Evolutionary conservation across 352 stramenopile species (phyloP).

Genomic region (Globisporangium mamillatum): DNA sequence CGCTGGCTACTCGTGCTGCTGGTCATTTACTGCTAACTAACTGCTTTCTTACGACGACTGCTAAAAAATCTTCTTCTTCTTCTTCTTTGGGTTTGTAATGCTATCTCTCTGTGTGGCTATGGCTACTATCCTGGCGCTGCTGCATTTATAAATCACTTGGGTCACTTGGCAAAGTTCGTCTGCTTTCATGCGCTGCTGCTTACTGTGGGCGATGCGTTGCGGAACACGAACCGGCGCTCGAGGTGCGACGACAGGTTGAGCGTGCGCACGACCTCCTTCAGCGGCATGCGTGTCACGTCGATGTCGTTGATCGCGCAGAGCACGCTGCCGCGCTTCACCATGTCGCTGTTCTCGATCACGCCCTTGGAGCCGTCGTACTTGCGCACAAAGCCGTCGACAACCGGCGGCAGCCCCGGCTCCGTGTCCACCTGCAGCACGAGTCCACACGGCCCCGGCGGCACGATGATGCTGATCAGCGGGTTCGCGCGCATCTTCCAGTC

Average conservation of each 20-base stretch:
- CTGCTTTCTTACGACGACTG: slow-evolving; percentile 5
- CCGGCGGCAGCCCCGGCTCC: slow-evolving; percentile 28
- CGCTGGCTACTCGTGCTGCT: not conserved
- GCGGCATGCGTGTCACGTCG: slow-evolving; percentile 60
- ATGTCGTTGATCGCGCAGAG: slow-evolving; percentile 81
- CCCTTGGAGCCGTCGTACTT: slow-evolving; percentile 64
- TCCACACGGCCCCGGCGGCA: slow-evolving; percentile 66
- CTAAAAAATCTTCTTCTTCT: not conserved
- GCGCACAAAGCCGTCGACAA: slow-evolving; percentile 74
- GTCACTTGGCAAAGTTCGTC: too few relatives aligned
- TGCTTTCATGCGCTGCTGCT: not conserved
- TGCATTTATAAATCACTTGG: slow-evolving; percentile 5
- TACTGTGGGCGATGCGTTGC: slow-evolving; percentile 21
- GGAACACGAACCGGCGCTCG: slow-evolving; percentile 73
- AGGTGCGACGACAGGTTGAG: slow-evolving; percentile 73
- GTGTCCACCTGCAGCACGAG: slow-evolving; percentile 64
- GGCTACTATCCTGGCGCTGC: slow-evolving; percentile 1
- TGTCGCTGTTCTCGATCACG: slow-evolving; percentile 71
- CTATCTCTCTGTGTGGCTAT: not conserved
- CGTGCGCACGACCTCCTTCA: slow-evolving; percentile 66
- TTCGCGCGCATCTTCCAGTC: slow-evolving; percentile 69
- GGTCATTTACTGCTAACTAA: not conserved
- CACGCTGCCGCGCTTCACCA: slow-evolving; percentile 62
- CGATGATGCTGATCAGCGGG: slow-evolving; percentile 65
- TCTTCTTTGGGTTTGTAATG: not conserved